These are phyloP conservation scores for Groenewaldozyma tartarivorans DNA, from an alignment of 805 yeast genomes.

Conservation along the genomic window DNA sequence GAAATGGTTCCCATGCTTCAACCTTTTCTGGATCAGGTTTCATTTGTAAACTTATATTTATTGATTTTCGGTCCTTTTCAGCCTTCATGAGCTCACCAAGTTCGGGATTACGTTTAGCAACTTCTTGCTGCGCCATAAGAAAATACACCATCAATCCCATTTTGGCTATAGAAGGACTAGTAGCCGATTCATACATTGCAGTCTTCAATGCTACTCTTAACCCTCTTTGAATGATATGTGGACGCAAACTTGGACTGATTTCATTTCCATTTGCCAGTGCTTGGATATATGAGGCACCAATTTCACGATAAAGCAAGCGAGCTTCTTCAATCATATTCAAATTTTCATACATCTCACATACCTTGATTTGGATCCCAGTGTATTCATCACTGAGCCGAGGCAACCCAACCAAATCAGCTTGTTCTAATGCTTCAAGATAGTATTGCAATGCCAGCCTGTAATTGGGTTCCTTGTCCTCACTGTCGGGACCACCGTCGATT, in stretches of 20 bases:
- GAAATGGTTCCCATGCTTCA: slow-evolving; percentile 42
- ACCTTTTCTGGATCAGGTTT: slow-evolving; percentile 9
- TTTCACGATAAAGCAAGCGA: slow-evolving; percentile 53
- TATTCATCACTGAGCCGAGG: slow-evolving; percentile 63
- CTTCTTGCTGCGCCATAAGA: slow-evolving; percentile 56
- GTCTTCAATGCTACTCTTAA: slow-evolving; percentile 59
- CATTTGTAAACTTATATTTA: slow-evolving; percentile 10
- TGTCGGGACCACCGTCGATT: slow-evolving; percentile 42
- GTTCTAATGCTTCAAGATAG: slow-evolving; percentile 65
- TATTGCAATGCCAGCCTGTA: slow-evolving; percentile 57
- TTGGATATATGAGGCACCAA: slow-evolving; percentile 45
- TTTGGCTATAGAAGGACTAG: slow-evolving; percentile 40
- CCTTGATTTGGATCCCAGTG: slow-evolving; percentile 81
- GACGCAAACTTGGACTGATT: slow-evolving; percentile 34
- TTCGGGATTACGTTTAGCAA: slow-evolving; percentile 27
- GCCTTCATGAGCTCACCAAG: slow-evolving; percentile 17
- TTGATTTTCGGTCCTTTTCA: slow-evolving; percentile 9
- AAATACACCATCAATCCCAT: slow-evolving; percentile 54
- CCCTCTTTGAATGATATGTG: slow-evolving; percentile 60
- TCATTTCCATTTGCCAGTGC: slow-evolving; percentile 38
- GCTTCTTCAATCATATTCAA: slow-evolving; percentile 57
- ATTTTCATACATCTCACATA: slow-evolving; percentile 79
- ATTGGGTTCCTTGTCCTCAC: slow-evolving; percentile 35
- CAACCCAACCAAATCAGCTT: slow-evolving; percentile 47
- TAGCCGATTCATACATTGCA: slow-evolving; percentile 42